These are phyloP conservation scores for Chaetomium sp. DNA, from an alignment of 2,329 filamentous ascomycete species.

Conservation along the genomic window DNA sequence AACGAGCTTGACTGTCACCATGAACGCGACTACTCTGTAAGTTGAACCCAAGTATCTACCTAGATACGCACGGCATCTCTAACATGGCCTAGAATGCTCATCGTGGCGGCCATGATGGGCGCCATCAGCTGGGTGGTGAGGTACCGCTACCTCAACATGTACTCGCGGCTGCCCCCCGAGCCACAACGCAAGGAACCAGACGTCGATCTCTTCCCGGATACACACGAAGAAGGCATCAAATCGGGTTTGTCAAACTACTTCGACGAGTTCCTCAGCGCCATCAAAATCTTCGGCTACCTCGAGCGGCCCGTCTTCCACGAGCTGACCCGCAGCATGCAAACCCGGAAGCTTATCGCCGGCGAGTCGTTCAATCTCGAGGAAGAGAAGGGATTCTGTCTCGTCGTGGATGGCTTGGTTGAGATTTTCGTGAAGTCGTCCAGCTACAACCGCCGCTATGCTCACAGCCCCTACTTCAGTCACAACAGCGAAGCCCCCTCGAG, in stretches of 20 bases:
- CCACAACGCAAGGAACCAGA: conserved; percentile 95
- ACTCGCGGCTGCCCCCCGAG: conserved; percentile 88
- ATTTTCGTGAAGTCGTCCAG: conserved; percentile 94
- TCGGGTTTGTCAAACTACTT: conserved; percentile 93
- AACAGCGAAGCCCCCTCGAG: conserved; percentile 51
- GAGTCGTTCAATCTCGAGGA: conserved; percentile 95
- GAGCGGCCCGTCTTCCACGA: conserved; percentile 97
- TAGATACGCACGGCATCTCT: not conserved
- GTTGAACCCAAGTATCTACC: conserved; percentile 35
- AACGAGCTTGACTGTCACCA: conserved; percentile 91
- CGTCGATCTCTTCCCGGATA: conserved; percentile 91
- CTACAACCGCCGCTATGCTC: conserved; percentile 49
- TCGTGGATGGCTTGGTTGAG: conserved; percentile 93
- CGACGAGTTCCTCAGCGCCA: conserved; percentile 96
- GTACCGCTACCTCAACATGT: conserved; percentile 97
- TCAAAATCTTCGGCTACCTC: conserved; percentile 97
- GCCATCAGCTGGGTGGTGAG: conserved; percentile 90
- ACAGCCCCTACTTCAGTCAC: conserved; percentile 42
- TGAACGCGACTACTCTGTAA: conserved; percentile 96
- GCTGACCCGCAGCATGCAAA: conserved; percentile 97
- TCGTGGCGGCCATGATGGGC: conserved; percentile 75
- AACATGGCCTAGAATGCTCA: conserved; percentile 62
- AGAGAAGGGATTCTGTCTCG: conserved; percentile 96
- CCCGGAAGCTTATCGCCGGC: conserved; percentile 89
- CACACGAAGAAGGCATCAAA: conserved; percentile 86